Evolutionary conservation across 805 yeast genomes (phyloP), one percentile per base, ranked within the genome.

Genomic region (Hanseniaspora hatyaiensis): DNA sequence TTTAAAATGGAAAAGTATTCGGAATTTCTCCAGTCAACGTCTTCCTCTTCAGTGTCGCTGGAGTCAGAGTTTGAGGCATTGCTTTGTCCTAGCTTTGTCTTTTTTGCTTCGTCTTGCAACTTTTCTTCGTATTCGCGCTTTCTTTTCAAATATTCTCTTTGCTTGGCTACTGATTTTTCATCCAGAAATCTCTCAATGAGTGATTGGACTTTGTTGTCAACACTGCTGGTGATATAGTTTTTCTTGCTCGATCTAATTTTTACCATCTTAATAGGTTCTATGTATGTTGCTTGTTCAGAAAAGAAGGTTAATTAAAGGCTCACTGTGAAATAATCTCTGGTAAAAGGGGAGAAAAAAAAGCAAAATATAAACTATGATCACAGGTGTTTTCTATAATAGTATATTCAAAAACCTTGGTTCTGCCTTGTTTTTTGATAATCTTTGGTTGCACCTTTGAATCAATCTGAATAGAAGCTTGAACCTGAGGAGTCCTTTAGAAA

Each of bases 141-240:
- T n/a, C 47, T 37, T 11, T 52, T 50, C 15, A 64, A 63, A 12
- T 63, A 65, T 16, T 57, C 60, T 33, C 65, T 57, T 36, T 59
- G 62, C 39, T 55, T 57, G n/a, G 67, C 70, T 9, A 67, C 65
- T 0, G 83, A 72, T 55, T 72, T 73, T 53, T 77, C 82, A 31
- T 78, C 84, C 22, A 82, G 64, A 31, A 81, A 62, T 11, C 69
- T 65, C 55, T 75, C 74, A 1, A 82, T 71, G 18, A 76, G 65
- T 44, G 70, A 74, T 47, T 72, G 69, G 2, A 82, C 67, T 53
- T 76, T 78, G 50, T 70, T 72, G 53, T 80, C 85, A 45, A 80
- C 55, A 12, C 68, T 55, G 12, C 57, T 59, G 0, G 57, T 42
- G n/a, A 60, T 44, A 49, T 3, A 62, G 49, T 16, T 52, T 54